phyloP scores from a whole-genome alignment of 805 yeast species.

The Kuraishia piskuri region DNA sequence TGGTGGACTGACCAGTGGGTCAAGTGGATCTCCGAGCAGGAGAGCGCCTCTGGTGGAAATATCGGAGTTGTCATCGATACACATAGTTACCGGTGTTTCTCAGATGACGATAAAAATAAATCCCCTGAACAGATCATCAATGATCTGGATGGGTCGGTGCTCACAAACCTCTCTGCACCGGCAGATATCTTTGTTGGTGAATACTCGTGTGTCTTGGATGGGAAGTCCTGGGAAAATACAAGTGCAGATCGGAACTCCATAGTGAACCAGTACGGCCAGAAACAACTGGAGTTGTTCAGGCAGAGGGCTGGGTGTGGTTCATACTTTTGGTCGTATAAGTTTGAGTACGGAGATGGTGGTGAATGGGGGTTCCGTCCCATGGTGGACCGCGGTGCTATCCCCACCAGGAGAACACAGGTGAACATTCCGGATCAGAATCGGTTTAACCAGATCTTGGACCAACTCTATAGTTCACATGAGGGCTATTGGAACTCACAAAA shows the following conservation, averaged over 20 bases:
- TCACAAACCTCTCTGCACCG: conserved; percentile 35
- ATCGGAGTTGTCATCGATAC: conserved; percentile 72
- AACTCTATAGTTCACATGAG: conserved; percentile 37
- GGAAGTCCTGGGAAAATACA: conserved; percentile 55
- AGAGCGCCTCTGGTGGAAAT: conserved; percentile 23
- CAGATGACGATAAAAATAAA: conserved; percentile 62
- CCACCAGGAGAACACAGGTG: conserved; percentile 20
- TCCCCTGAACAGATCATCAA: conserved; percentile 53
- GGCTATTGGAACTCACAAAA: conserved; percentile 62
- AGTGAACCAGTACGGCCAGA: conserved; percentile 55
- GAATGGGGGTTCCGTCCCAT: conserved; percentile 91
- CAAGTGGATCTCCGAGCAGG: conserved; percentile 44
- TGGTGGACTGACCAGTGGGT: conserved; percentile 87
- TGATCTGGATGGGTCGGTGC: conserved; percentile 42
- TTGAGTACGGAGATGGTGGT: conserved; percentile 85
- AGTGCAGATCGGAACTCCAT: conserved; percentile 37
- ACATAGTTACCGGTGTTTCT: conserved; percentile 82
- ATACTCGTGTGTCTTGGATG: conserved; percentile 81
- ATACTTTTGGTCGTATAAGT: conserved; percentile 88
- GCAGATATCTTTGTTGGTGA: conserved; percentile 80
- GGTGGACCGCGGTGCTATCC: conserved; percentile 54
- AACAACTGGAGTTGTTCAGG: conserved; percentile 38
- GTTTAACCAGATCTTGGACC: conserved; percentile 29
- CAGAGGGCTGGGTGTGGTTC: conserved; percentile 59
- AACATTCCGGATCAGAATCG: conserved; percentile 30